Evolutionary conservation across 208 protist species (phyloP), one percentile per base, ranked within the genome.

Genomic region (Endotrypanum monterogeii): DNA sequence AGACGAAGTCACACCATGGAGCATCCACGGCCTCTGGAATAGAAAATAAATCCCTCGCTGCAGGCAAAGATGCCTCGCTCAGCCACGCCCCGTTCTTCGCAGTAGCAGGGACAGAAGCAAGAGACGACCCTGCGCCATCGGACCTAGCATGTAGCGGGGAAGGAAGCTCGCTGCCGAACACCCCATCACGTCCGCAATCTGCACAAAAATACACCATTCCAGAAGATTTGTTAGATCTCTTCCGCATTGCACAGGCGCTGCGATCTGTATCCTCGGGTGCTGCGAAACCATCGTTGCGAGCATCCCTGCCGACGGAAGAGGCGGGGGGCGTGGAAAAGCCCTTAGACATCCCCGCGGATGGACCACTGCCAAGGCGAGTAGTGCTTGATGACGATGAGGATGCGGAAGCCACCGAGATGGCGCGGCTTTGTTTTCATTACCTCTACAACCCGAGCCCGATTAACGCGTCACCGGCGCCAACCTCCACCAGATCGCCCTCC

Each of bases 361-460:
- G 11, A 11, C 35, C 4, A 30, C 25, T 35, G 39, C 58, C 5
- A 46, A 23, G 1, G 35, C 20, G 32, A 52, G 50, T 55, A 54
- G 39, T 16, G 54, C 52, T 73, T n/a, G 65, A 30, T 0, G 71
- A 72, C 0, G 71, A 76, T 2, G 51, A 41, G n/a, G 52, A 67
- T 30, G 76, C 63, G 50, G 56, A 70, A 57, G 70, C 68, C 35
- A n/a, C 68, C 7, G 52, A 46, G n/a, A 41, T 81, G 39, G 76
- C 76, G 28, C 62, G 44, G 14, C 57, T 76, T 35, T 81, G 76
- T 39, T 51, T 73, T 25, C 73, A 52, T 32, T 81, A 81, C 66
- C 76, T 81, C 71, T 32, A 66, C 44, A 50, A 51, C 37, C 23
- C 68, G 14, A 51, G 16, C 18, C 32, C 41, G 6, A 2, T 41